Evolutionary conservation across 2,329 filamentous ascomycete genomes (phyloP).

Genomic region (Alternaria angustiovoidea): DNA sequence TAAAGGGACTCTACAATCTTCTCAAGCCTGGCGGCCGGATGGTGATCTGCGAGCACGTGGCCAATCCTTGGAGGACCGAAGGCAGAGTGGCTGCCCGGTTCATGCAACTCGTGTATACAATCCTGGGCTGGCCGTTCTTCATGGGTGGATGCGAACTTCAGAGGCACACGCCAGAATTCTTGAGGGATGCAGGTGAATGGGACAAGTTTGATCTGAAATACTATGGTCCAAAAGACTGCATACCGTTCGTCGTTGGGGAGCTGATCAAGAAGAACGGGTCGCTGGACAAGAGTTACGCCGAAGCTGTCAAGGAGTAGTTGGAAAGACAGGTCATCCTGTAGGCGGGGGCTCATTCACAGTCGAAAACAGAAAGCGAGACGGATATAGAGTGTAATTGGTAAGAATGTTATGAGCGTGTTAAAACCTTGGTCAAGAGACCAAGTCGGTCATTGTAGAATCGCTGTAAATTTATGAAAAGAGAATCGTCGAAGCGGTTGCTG

Average conservation of each 20-base stretch:
- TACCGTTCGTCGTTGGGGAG: conserved; percentile 51
- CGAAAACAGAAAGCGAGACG: not conserved
- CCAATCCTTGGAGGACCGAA: conserved; percentile 59
- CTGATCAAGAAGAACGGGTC: conserved; percentile 41
- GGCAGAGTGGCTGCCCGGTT: conserved; percentile 56
- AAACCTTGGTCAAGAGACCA: not conserved
- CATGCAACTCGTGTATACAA: conserved; percentile 57
- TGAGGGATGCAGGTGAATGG: conserved; percentile 60
- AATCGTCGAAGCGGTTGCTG: not conserved
- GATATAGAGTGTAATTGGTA: not conserved
- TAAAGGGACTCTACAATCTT: conserved; percentile 58
- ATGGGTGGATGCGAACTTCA: conserved; percentile 62
- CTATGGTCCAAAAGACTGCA: conserved; percentile 34
- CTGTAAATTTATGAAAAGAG: not conserved
- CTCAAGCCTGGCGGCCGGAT: conserved; percentile 64
- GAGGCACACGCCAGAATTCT: conserved; percentile 56
- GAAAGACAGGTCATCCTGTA: not conserved
- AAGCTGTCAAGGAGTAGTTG: conserved; percentile 26
- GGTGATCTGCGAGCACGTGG: conserved; percentile 65
- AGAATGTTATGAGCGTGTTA: not conserved
- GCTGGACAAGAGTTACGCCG: conserved; percentile 30
- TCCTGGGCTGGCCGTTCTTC: conserved; percentile 61
- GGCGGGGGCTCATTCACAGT: not conserved
- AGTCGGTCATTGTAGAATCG: not conserved
- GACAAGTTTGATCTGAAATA: conserved; percentile 57